Evolutionary conservation across 2,329 filamentous ascomycete genomes (phyloP).

Genomic region (Talaromyces sp.): DNA sequence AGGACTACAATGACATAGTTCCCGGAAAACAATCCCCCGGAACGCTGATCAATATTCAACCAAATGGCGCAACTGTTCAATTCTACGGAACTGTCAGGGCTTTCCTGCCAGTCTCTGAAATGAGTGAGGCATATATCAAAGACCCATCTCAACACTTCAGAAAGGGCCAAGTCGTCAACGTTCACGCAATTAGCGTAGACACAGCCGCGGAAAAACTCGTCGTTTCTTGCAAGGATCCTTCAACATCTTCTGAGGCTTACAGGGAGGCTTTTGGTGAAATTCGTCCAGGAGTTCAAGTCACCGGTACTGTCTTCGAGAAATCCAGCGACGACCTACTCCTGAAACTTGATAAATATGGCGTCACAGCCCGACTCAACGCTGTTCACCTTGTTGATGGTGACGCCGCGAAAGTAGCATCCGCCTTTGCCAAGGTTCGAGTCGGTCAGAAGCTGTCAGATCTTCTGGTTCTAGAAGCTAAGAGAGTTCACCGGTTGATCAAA

Average conservation of each 20-base stretch:
- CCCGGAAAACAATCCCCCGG: slow-evolving; percentile 77
- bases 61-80: slow-evolving; percentile 80
- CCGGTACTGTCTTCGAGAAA: slow-evolving; percentile 77
- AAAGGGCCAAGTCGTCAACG: slow-evolving; percentile 83
- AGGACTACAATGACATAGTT: slow-evolving; percentile 69
- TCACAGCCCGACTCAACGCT: slow-evolving; percentile 74
- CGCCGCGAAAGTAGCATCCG: slow-evolving; percentile 69
- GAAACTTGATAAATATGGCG: slow-evolving; percentile 67
- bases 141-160: slow-evolving; percentile 88
- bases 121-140: slow-evolving; percentile 95
- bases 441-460: slow-evolving; percentile 79
- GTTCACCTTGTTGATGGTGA: slow-evolving; percentile 85
- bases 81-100: slow-evolving; percentile 83
- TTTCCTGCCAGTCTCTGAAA: slow-evolving; percentile 89
- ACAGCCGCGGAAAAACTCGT: slow-evolving; percentile 67
- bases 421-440: slow-evolving; percentile 76
- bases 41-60: slow-evolving; percentile 77
- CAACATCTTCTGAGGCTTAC: slow-evolving; percentile 74
- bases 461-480: slow-evolving; percentile 82
- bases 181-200: slow-evolving; percentile 81
- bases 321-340: slow-evolving; percentile 72
- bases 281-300: slow-evolving; percentile 69
- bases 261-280: slow-evolving; percentile 68
- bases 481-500: slow-evolving; percentile 69
- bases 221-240: slow-evolving; percentile 89